These are phyloP conservation scores for Beauveria brongniartii DNA, from an alignment of 2,329 filamentous ascomycete genomes.

Conservation along the genomic window DNA sequence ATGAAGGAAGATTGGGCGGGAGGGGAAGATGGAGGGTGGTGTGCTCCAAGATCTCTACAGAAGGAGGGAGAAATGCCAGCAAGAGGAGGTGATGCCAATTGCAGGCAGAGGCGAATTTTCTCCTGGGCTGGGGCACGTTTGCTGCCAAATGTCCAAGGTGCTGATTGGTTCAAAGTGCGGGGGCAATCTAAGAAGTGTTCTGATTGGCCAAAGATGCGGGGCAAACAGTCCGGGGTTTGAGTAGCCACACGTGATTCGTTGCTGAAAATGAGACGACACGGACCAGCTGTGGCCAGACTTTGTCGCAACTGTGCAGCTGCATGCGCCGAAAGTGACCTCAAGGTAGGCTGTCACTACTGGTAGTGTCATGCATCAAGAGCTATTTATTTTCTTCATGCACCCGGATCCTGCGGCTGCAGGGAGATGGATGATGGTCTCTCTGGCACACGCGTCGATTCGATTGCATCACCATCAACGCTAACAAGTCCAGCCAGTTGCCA, in stretches of 20 bases:
- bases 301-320: background rate
- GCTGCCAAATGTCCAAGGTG: background rate
- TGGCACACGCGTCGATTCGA: background rate
- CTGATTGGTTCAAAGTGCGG: background rate
- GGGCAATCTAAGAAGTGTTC: conserved; percentile 9
- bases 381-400: background rate
- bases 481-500: background rate
- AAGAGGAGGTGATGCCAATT: conserved; percentile 1
- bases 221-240: conserved; percentile 14
- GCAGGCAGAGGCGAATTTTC: conserved; percentile 12
- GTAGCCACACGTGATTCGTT: conserved; percentile 11
- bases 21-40: background rate
- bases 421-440: background rate
- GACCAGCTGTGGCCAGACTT: background rate
- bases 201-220: conserved; percentile 27
- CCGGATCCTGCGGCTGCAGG: background rate
- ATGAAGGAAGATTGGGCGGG: background rate
- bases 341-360: background rate
- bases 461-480: conserved; percentile 1
- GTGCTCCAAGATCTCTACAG: conserved; percentile 13
- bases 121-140: conserved; percentile 2
- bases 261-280: conserved; percentile 7
- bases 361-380: background rate
- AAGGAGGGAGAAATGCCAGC: conserved; percentile 13
- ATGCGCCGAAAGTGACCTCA: background rate